These are phyloP conservation scores for Fusarium armeniacum DNA, from an alignment of 2,329 filamentous ascomycete species.

Conservation along the genomic window DNA sequence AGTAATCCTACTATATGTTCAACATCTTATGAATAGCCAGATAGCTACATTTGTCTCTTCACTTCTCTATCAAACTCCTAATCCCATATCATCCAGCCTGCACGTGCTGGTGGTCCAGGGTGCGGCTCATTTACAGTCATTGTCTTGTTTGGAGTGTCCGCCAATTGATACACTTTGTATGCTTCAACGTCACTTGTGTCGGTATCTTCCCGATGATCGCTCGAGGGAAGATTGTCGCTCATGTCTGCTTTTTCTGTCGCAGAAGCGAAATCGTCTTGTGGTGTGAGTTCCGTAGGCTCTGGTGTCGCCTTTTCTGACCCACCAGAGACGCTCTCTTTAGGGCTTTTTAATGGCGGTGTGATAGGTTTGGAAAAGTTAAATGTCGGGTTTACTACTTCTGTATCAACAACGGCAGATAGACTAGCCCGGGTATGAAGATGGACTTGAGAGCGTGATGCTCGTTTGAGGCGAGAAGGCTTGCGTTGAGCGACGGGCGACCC, in stretches of 20 bases:
- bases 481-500: conserved; percentile 51
- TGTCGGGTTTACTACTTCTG: conserved; percentile 32
- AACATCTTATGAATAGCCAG: background rate
- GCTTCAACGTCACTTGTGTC: conserved; percentile 55
- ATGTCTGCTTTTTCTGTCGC: conserved; percentile 53
- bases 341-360: conserved; percentile 39
- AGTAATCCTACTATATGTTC: background rate
- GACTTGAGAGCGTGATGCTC: conserved; percentile 58
- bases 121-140: conserved; percentile 12
- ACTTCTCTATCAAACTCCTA: conserved; percentile 4
- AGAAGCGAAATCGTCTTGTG: conserved; percentile 38
- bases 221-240: conserved; percentile 53
- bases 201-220: conserved; percentile 53
- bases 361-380: conserved; percentile 59
- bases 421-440: conserved; percentile 50
- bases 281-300: conserved; percentile 20
- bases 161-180: conserved; percentile 40
- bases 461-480: conserved; percentile 61
- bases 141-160: conserved; percentile 18
- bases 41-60: background rate
- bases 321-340: background rate
- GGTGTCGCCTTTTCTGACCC: conserved; percentile 25
- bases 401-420: conserved; percentile 29
- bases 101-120: conserved; percentile 31
- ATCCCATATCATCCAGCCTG: conserved; percentile 47